Conservation (phyloP, 805 yeast genomes). For the Starmerella vitae region DNA sequence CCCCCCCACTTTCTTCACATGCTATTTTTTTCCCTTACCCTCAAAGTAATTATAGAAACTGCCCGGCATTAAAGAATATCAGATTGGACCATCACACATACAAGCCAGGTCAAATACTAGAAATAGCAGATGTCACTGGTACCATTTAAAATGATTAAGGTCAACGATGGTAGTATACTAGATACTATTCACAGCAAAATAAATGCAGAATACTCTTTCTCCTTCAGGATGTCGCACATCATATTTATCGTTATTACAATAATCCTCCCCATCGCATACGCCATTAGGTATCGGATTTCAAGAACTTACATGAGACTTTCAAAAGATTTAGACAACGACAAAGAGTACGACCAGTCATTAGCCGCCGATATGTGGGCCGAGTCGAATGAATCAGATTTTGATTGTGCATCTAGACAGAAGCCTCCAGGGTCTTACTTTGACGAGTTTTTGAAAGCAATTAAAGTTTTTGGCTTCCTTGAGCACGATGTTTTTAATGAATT, state of each 20-base stretch:
- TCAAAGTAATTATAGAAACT: too few species aligned
- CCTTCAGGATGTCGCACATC: constrained; percentile 17
- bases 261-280: constrained; percentile 31
- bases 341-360: constrained; percentile 29
- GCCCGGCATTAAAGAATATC: too few species aligned
- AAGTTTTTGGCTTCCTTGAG: constrained; percentile 86
- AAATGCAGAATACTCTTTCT: constrained; percentile 9
- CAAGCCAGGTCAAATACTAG: too few species aligned
- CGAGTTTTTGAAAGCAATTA: constrained; percentile 79
- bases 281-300: constrained; percentile 49
- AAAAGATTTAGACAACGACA: constrained; percentile 26
- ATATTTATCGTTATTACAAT: constrained; percentile 23
- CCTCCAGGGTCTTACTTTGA: constrained; percentile 59
- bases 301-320: constrained; percentile 49
- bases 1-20: too few species aligned
- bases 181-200: constrained; percentile 1
- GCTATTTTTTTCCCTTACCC: too few species aligned
- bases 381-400: constrained; percentile 21
- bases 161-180: neutral
- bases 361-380: constrained; percentile 34
- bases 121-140: neutral
- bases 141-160: neutral
- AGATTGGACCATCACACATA: too few species aligned
- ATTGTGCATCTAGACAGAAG: constrained; percentile 27
- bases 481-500: constrained; percentile 82